Base-by-base conservation (phyloP, 139 green algal genomes). In the Dunaliella primolecta region DNA sequence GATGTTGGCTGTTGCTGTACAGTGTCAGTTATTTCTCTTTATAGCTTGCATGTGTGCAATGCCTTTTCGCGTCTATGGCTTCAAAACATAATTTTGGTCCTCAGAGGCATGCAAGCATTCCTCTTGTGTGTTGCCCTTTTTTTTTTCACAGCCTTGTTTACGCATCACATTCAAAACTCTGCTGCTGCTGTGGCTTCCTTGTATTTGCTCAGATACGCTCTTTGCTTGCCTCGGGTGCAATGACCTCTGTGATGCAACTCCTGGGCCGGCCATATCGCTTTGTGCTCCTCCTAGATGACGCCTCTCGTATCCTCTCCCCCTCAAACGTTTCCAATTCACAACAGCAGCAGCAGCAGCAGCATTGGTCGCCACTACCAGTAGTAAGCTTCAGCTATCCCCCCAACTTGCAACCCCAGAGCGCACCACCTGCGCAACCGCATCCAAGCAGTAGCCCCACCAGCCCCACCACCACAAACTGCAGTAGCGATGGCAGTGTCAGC, bases 231-330 rank as follows among this genome's bases (percentile, higher is more conserved):
- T 20, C 25, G 1, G 91, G 94, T 1, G 81, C 86, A 29, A 82
- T 95, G 82, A 79, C 84, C 0, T 57, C 71, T 0, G 91, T 91
- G 34, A 83, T 56, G 76, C 30, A 74, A 11, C 86, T 87, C 2
- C 72, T 94, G 29, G 91, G 90, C 0, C 82, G 92, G 3, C 57
- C 74, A 2, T 92, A 93, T 75, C 83, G 89, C 25, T 83, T 92
- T 11, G 86, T 93, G 31, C 85, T 37, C 36, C 72, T 83, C 7
- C 24, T 86, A 35, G 15, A 37, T 20, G 2, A 7, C 34, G 46
- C 78, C 30, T 2, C 75, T 33, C 27, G 30, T 27, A 11, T 27
- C 2, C 30, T 23, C 1, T 1, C 75, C 29, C 36, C n/a, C 30
- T 23, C 36, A n/a, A 11, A 80, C n/a, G 11, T 15, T 11, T 36